These are phyloP conservation scores for Melocanna baccifera DNA, from an alignment of 176 grass and related monocot genomes.

Conservation along the genomic window DNA sequence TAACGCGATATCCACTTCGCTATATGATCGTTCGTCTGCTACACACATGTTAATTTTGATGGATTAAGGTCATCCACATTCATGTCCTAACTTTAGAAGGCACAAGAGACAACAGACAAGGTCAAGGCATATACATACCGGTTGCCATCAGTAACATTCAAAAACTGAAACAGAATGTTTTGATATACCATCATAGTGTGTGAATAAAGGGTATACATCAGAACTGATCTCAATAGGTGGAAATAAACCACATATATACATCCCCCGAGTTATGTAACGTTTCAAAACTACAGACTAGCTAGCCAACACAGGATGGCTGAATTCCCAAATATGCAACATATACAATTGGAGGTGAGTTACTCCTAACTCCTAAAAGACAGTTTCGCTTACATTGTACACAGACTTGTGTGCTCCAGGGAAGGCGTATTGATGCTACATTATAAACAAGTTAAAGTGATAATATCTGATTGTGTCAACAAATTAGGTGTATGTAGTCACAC, in stretches of 20 bases:
- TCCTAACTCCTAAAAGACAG: not conserved
- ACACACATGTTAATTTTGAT: slow-evolving; percentile 1
- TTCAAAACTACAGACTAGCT: not conserved
- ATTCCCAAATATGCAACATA: not conserved
- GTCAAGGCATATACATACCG: not conserved
- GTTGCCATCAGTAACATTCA: not conserved
- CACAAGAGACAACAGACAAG: not conserved
- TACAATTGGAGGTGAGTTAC: not conserved
- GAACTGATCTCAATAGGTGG: not conserved
- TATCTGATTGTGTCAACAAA: not conserved
- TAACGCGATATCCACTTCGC: slow-evolving; percentile 99
- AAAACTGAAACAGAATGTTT: not conserved
- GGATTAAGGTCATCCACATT: not conserved
- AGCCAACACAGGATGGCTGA: not conserved
- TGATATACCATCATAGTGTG: not conserved
- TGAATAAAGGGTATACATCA: not conserved
- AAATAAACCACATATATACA: not conserved
- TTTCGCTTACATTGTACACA: not conserved
- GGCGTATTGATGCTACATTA: not conserved
- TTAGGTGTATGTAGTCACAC: not conserved
- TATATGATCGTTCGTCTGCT: slow-evolving; percentile 63
- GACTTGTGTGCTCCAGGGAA: not conserved
- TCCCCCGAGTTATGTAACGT: not conserved
- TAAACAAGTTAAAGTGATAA: not conserved
- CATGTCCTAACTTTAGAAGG: not conserved